These are phyloP conservation scores for Cokeromyces recurvatus DNA, from an alignment of 371 early-diverging fungal species.

Conservation along the genomic window DNA sequence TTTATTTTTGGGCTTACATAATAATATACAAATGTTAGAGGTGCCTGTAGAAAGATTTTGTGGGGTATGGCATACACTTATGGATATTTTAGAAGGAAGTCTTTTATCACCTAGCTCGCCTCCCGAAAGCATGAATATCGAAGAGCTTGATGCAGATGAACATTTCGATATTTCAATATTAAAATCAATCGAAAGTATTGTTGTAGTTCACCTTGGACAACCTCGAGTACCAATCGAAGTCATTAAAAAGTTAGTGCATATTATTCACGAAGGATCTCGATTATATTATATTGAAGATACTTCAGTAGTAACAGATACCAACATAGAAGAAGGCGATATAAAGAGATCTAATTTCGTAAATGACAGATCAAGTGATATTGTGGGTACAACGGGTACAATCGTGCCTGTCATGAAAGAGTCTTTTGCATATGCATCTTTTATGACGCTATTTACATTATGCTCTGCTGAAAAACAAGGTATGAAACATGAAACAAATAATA, in stretches of 20 bases:
- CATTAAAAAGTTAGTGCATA: constrained; percentile 51
- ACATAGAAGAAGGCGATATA: neutral
- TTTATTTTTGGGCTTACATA: neutral
- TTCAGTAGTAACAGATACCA: constrained; percentile 9
- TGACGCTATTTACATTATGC: constrained; percentile 63
- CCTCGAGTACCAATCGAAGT: constrained; percentile 59
- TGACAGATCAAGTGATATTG: constrained; percentile 33
- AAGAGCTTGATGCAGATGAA: constrained; percentile 71
- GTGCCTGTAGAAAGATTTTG: constrained; percentile 56
- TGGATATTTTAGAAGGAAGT: constrained; percentile 69
- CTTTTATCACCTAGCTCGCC: constrained; percentile 65
- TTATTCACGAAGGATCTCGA: constrained; percentile 53
- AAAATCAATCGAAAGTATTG: constrained; percentile 59
- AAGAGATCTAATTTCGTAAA: neutral
- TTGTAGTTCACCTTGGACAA: constrained; percentile 65
- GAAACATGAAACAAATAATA: no score
- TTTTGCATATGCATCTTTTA: constrained; percentile 68
- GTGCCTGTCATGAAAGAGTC: constrained; percentile 65
- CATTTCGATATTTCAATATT: constrained; percentile 75
- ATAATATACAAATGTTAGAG: constrained; percentile 23
- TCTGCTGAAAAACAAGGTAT: constrained; percentile 51
- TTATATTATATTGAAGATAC: constrained; percentile 43
- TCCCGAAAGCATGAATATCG: constrained; percentile 54
- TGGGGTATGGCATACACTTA: constrained; percentile 62
- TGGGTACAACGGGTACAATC: constrained; percentile 54